Conservation (phyloP, 1,284 basidiomycete genomes). For the Pascua guehoae region DNA sequence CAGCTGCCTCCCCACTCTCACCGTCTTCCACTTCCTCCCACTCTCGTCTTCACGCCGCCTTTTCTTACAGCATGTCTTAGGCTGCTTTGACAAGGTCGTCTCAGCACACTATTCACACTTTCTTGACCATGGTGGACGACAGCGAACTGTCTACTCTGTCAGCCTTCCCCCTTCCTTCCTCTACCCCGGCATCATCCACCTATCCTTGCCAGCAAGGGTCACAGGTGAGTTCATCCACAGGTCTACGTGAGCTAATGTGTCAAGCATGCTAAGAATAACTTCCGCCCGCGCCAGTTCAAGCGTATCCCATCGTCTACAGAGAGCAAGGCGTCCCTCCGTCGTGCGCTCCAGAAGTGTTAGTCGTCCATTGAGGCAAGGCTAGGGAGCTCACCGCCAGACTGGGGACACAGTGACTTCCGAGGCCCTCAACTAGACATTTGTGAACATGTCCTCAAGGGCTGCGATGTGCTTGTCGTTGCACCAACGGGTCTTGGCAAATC, state of each 20-base stretch:
- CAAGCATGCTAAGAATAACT: conserved; percentile 34
- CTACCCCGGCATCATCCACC: background rate
- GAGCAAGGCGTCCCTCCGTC: conserved; percentile 27
- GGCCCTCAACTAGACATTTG: conserved; percentile 74
- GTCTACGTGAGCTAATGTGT: background rate
- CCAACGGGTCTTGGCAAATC: conserved; percentile 84
- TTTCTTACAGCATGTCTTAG: background rate
- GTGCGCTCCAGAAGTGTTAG: conserved; percentile 31
- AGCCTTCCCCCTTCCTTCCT: conserved; percentile 8
- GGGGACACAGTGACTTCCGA: conserved; percentile 64
- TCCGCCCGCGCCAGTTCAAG: conserved; percentile 31
- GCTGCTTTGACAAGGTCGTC: too few relatives aligned
- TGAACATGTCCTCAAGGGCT: conserved; percentile 62
- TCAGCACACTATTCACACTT: background rate
- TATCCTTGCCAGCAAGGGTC: conserved; percentile 15
- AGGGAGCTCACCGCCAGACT: conserved; percentile 40
- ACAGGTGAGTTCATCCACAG: conserved; percentile 17
- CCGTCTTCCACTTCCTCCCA: background rate
- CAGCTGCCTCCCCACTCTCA: background rate
- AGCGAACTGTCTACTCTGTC: conserved; percentile 3
- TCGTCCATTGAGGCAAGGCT: too few relatives aligned
- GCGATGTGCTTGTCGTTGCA: conserved; percentile 75
- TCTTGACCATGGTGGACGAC: conserved; percentile 3
- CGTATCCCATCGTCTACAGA: conserved; percentile 41
- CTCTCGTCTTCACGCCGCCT: background rate